These are phyloP conservation scores for Talaromyces sp. DNA, from an alignment of 2,329 filamentous ascomycete genomes.

Conservation along the genomic window DNA sequence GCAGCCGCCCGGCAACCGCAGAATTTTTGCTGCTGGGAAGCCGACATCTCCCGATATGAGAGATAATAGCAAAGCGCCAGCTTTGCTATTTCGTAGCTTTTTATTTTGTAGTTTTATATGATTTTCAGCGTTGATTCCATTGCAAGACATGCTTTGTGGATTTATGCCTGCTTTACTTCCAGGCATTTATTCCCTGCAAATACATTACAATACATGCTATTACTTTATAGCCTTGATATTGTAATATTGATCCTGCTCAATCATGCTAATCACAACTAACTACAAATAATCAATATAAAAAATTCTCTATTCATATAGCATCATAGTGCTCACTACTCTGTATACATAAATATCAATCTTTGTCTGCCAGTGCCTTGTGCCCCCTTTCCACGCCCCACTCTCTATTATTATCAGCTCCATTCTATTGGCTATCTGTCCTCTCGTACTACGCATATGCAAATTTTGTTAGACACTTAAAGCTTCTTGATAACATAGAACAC, in stretches of 20 bases:
- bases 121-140: too few relatives aligned
- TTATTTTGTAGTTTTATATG: background rate
- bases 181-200: too few relatives aligned
- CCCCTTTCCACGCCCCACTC: background rate
- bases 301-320: background rate
- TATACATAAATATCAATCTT: background rate
- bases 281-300: background rate
- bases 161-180: too few relatives aligned
- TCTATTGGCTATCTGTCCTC: background rate
- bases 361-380: background rate
- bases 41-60: slow-evolving; percentile 38
- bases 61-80: too few relatives aligned
- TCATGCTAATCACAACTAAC: too few relatives aligned
- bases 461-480: background rate
- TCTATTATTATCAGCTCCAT: background rate
- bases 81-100: background rate
- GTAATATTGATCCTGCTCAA: too few relatives aligned
- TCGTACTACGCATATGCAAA: background rate
- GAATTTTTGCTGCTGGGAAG: slow-evolving; percentile 10
- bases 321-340: too few relatives aligned
- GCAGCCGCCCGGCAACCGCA: slow-evolving; percentile 5
- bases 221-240: background rate
- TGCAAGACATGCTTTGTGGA: too few relatives aligned
- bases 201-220: background rate
- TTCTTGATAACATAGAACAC: background rate